Conservation (phyloP, 208 protist species). For the Naegleria fowleri region DNA sequence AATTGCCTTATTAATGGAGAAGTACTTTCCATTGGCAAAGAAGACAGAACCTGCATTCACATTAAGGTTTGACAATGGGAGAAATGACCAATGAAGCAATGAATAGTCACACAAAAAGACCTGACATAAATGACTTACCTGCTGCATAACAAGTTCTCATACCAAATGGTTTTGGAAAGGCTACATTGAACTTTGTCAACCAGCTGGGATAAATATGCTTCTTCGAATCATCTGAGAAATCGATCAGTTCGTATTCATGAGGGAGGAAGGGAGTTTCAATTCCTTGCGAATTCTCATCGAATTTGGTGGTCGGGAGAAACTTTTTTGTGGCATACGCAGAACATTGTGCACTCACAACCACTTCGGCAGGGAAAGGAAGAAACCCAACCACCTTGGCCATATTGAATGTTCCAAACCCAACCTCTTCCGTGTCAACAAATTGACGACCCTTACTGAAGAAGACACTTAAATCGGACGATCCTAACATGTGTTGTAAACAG, state of each 20-base stretch:
- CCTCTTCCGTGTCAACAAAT: neutral
- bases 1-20: no score
- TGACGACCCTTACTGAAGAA: neutral
- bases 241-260: neutral
- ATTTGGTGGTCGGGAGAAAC: neutral
- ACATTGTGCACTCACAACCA: neutral
- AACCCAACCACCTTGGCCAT: neutral
- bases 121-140: no score
- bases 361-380: neutral
- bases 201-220: no score
- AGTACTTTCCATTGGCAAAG: no score
- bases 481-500: neutral
- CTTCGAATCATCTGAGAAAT: neutral
- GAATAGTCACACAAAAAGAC: no score
- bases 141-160: no score
- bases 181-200: no score
- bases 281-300: neutral
- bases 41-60: no score
- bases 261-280: neutral
- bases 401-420: neutral
- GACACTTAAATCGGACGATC: neutral
- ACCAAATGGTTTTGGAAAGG: no score
- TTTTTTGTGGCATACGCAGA: neutral
- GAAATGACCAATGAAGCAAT: no score
- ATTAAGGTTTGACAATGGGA: no score